Evolutionary conservation across 306 rosid genomes (phyloP), one percentile per base, ranked within the genome.

Genomic region (Trifolium subterraneum): DNA sequence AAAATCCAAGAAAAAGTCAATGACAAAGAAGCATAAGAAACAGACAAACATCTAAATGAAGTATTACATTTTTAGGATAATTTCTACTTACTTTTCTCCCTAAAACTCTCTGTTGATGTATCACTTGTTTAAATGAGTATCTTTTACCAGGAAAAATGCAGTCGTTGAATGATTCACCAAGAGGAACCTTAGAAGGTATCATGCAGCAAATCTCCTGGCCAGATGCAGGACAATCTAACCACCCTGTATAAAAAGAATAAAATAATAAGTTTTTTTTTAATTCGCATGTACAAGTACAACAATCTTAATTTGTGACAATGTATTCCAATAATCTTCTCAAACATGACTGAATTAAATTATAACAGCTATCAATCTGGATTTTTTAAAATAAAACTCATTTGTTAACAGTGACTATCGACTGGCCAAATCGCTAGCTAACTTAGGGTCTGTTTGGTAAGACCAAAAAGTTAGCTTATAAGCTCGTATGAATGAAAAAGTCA

Each of bases 151-250:
- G 99, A 79, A 74, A 56, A 81, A 95, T 73, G 73, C 64, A 81
- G 66, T 92, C 98, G 86, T 84, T 88, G 82, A 82, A 95, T 12
- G 93, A 70, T 82, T 95, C 99, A 74, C 90, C 87, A 38, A 95
- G 90, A 39, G 99, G 99, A 86, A 90, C 99, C 92, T 95, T 95
- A 61, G 99, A 95, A 87, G 99, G 99, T 77, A 95, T 83, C 90
- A 95, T 90, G 82, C 67, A 78, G 85, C 16, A 82, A 75, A 92
- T 84, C 77, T 95, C 99, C 56, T 85, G 87, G 75, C 99, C 99
- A 86, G 10, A 64, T 55, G 98, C 64, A 20, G 98, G 97, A 74
- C 99, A 95, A 70, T 92, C 97, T 90, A 95, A 81, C 99, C 99
- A 95, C 52, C 99, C 99, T 95, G 89, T 79, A 79, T 20, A 79